Evolutionary conservation across 2,329 filamentous ascomycete genomes (phyloP).

Genomic region (Ophiostoma quercus): DNA sequence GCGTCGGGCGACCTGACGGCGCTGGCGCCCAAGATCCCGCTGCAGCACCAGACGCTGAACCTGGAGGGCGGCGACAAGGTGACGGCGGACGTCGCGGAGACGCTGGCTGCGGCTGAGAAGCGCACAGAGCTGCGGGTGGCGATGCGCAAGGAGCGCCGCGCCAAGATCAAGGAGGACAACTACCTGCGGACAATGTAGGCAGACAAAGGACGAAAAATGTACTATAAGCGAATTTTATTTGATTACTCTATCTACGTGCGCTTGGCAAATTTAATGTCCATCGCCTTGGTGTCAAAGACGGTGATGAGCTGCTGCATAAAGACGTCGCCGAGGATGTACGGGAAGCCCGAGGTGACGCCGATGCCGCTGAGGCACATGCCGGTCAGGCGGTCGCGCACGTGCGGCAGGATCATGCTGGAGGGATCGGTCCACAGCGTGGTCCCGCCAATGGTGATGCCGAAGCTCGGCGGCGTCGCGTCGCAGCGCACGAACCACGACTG

Average conservation of each 20-base stretch:
- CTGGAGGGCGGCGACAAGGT: conserved; percentile 43
- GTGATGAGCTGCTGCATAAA: conserved; percentile 1
- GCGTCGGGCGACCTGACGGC: conserved; percentile 61
- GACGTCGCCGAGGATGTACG: not conserved
- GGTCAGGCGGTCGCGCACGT: not conserved
- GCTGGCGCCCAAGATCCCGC: conserved; percentile 62
- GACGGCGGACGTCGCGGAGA: conserved; percentile 32
- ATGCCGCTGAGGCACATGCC: not conserved
- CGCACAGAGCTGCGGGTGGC: conserved; percentile 62
- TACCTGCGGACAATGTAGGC: conserved; percentile 74
- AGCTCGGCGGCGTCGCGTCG: no score
- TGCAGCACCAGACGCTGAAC: conserved; percentile 75
- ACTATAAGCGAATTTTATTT: not conserved
- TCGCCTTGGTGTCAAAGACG: not conserved
- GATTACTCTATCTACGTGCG: not conserved
- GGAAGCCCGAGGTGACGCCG: not conserved
- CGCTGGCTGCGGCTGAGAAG: conserved; percentile 45
- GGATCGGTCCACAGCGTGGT: not conserved
- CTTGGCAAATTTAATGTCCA: not conserved
- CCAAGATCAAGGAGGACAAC: conserved; percentile 76
- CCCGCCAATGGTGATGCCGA: not conserved
- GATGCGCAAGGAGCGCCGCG: conserved; percentile 69
- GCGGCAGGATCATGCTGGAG: not conserved
- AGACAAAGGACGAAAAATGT: not conserved
- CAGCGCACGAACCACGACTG: no score